These are phyloP conservation scores for Epichloe elymi DNA, from an alignment of 2,329 filamentous ascomycete genomes.

Conservation along the genomic window DNA sequence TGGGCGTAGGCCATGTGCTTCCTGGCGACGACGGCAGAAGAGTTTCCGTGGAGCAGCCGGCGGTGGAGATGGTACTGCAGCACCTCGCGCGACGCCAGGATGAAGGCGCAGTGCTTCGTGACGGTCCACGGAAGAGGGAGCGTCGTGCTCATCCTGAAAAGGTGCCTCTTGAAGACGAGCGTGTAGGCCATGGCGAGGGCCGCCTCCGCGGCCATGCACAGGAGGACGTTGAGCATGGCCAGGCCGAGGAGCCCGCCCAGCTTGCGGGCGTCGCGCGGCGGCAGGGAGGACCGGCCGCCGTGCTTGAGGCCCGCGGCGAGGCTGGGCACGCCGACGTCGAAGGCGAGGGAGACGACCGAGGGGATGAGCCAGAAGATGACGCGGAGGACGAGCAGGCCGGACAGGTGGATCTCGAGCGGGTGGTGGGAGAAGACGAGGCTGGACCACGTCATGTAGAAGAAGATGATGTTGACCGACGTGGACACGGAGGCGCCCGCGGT, in stretches of 20 bases:
- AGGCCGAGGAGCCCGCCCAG: constrained; percentile 26
- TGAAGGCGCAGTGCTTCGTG: constrained; percentile 31
- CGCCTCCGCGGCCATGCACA: constrained; percentile 31
- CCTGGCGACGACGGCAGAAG: constrained; percentile 24
- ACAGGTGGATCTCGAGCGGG: constrained; percentile 60
- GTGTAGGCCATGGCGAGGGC: constrained; percentile 25
- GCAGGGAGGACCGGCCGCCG: constrained; percentile 39
- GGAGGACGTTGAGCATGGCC: constrained; percentile 31
- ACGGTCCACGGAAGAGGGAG: constrained; percentile 41
- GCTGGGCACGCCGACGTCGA: constrained; percentile 59
- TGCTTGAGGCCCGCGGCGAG: constrained; percentile 57
- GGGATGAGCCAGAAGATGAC: constrained; percentile 60
- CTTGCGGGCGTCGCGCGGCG: constrained; percentile 26
- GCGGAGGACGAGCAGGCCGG: constrained; percentile 55
- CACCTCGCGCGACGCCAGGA: constrained; percentile 37
- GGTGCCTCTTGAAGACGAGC: constrained; percentile 21
- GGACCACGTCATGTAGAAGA: constrained; percentile 85
- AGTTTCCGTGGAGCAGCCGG: constrained; percentile 47
- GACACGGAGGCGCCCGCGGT: constrained; percentile 50
- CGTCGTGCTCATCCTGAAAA: constrained; percentile 34
- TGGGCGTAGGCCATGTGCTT: constrained; percentile 37
- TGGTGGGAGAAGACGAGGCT: constrained; percentile 69
- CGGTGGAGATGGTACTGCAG: constrained; percentile 66
- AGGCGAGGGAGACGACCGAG: constrained; percentile 55
- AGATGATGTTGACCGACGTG: constrained; percentile 71